Evolutionary conservation across 1,284 basidiomycete species (phyloP).

Genomic region (Cutaneotrichosporon mucoides): DNA sequence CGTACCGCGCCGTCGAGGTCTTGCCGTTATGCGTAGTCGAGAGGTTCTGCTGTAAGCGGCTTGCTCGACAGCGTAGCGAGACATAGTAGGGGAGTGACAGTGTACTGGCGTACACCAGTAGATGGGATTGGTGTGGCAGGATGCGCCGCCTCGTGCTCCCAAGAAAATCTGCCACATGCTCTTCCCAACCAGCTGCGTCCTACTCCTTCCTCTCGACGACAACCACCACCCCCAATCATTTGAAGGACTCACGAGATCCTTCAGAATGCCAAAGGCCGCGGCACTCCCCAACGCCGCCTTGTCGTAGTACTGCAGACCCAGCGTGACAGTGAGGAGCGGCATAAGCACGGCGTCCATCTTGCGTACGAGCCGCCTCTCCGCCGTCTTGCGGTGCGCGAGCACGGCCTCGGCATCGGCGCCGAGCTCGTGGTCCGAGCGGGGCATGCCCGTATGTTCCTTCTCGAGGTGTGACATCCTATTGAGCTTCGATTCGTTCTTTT

Average conservation of each 20-base stretch:
- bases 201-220: too few species aligned
- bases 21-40: slow-evolving; percentile 40
- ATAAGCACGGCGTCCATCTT: slow-evolving; percentile 45
- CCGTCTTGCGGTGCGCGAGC: not conserved
- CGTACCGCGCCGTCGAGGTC: slow-evolving; percentile 42
- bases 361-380: slow-evolving; percentile 27
- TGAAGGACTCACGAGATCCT: slow-evolving; percentile 41
- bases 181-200: too few species aligned
- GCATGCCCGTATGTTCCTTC: not conserved
- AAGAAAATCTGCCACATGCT: too few species aligned
- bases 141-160: too few species aligned
- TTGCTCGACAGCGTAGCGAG: too few species aligned
- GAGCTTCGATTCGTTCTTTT: too few species aligned
- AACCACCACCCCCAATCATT: too few species aligned
- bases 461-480: not conserved
- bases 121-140: too few species aligned
- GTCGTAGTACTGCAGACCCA: slow-evolving; percentile 53
- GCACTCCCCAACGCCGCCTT: slow-evolving; percentile 54
- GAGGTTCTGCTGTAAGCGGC: slow-evolving; percentile 24
- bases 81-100: too few species aligned
- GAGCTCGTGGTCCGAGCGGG: not conserved
- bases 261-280: slow-evolving; percentile 53
- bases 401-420: too few species aligned
- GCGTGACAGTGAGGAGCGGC: slow-evolving; percentile 51
- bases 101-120: too few species aligned